Conservation (phyloP, 352 stramenopile genomes). For the Phytopythium chamaehyphon region DNA sequence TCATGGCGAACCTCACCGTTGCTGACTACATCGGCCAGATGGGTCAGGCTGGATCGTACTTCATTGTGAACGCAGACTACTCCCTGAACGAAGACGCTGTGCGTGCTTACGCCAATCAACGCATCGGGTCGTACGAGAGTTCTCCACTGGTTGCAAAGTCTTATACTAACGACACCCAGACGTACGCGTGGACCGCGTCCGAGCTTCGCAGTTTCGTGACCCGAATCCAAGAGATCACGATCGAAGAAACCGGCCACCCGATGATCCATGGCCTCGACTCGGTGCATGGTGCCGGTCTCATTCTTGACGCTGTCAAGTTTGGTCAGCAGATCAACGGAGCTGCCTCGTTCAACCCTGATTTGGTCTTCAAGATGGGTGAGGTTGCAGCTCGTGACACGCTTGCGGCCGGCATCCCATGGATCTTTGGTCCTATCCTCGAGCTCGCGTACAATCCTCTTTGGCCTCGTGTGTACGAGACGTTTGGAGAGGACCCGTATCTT, state of each 20-base stretch:
- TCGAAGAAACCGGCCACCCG: conserved; percentile 44
- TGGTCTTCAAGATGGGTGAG: conserved; percentile 46
- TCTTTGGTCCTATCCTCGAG: conserved; percentile 78
- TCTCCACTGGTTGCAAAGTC: conserved; percentile 27
- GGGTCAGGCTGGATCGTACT: conserved; percentile 81
- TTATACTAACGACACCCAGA: conserved; percentile 2
- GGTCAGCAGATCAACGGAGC: conserved; percentile 82
- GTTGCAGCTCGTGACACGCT: conserved; percentile 71
- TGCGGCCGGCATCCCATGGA: conserved; percentile 73
- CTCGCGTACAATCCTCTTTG: conserved; percentile 77
- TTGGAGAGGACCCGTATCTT: conserved; percentile 82
- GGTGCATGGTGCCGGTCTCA: conserved; percentile 80
- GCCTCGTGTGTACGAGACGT: conserved; percentile 86
- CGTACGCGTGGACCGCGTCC: conserved; percentile 31
- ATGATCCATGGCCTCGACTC: conserved; percentile 82
- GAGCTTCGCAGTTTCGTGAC: conserved; percentile 56
- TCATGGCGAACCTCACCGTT: conserved; percentile 17
- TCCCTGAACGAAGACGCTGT: conserved; percentile 58
- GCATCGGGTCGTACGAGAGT: conserved; percentile 85
- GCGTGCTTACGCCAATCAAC: conserved; percentile 49
- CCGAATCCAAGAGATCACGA: conserved; percentile 59
- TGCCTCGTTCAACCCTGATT: conserved; percentile 72
- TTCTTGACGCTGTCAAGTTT: conserved; percentile 62
- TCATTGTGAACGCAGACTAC: conserved; percentile 58
- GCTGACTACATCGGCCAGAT: conserved; percentile 78